phyloP scores from a whole-genome alignment of 805 yeast species.

The Cyberlindnera misumaiensis region DNA sequence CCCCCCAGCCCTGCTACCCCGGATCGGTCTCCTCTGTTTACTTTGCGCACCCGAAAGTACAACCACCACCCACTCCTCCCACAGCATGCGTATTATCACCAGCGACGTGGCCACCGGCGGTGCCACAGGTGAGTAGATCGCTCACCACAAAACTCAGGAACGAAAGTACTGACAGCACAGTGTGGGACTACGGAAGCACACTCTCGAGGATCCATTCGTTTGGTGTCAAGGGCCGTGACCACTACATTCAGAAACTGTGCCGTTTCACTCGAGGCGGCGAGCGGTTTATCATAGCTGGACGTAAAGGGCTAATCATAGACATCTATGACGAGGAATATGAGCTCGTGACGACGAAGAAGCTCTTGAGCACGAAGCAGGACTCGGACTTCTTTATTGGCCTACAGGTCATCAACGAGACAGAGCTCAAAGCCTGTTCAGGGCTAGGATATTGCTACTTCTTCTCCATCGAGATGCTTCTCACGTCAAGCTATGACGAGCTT shows the following conservation, averaged over 20 bases:
- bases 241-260: slow-evolving; percentile 12
- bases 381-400: slow-evolving; percentile 19
- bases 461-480: slow-evolving; percentile 11
- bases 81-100: too few relatives aligned
- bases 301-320: slow-evolving; percentile 15
- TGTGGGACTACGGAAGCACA: background rate
- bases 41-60: too few relatives aligned
- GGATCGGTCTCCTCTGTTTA: too few relatives aligned
- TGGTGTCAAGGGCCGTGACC: slow-evolving; percentile 8
- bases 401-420: slow-evolving; percentile 5
- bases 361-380: slow-evolving; percentile 15
- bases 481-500: slow-evolving; percentile 14
- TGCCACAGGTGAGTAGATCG: too few relatives aligned
- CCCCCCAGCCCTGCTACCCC: too few relatives aligned
- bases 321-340: slow-evolving; percentile 10
- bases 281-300: slow-evolving; percentile 9
- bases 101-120: too few relatives aligned
- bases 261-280: slow-evolving; percentile 2
- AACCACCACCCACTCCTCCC: too few relatives aligned
- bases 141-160: too few relatives aligned
- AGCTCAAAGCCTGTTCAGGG: slow-evolving; percentile 19
- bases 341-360: slow-evolving; percentile 10
- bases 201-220: slow-evolving; percentile 4
- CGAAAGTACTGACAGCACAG: too few relatives aligned
- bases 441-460: slow-evolving; percentile 21